Conservation (phyloP, 2,329 filamentous ascomycete species). For the Seiridium unicorne region DNA sequence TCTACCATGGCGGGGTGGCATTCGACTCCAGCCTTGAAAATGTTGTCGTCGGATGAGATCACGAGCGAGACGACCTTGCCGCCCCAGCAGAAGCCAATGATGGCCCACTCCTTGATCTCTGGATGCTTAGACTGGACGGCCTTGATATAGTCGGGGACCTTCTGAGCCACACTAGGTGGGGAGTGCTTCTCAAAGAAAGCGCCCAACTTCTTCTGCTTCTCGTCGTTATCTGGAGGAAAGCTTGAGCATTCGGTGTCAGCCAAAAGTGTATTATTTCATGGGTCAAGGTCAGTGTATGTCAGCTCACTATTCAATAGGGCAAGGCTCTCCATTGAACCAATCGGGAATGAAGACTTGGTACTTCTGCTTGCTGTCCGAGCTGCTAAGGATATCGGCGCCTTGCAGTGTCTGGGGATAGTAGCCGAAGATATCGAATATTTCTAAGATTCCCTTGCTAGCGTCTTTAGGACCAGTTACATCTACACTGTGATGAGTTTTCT, state of each 20-base stretch:
- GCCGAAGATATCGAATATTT: slow-evolving; percentile 70
- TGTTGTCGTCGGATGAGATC: slow-evolving; percentile 48
- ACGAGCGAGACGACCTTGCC: slow-evolving; percentile 62
- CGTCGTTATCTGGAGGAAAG: slow-evolving; percentile 62
- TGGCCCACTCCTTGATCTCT: slow-evolving; percentile 56
- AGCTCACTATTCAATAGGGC: slow-evolving; percentile 47
- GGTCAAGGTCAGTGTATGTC: slow-evolving; percentile 40
- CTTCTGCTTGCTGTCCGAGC: slow-evolving; percentile 55
- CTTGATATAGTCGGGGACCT: slow-evolving; percentile 54
- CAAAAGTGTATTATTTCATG: slow-evolving; percentile 43
- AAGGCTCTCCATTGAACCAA: slow-evolving; percentile 78
- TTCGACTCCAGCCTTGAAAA: slow-evolving; percentile 53
- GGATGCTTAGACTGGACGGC: slow-evolving; percentile 52
- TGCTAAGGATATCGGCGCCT: slow-evolving; percentile 65
- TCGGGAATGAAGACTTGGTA: slow-evolving; percentile 91
- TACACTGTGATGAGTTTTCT: slow-evolving; percentile 7
- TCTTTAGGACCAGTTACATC: slow-evolving; percentile 47
- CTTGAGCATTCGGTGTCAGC: slow-evolving; percentile 23
- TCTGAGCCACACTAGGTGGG: slow-evolving; percentile 43
- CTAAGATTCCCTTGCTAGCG: slow-evolving; percentile 57
- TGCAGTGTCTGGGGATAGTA: slow-evolving; percentile 70
- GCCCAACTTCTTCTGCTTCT: slow-evolving; percentile 59
- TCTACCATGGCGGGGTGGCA: slow-evolving; percentile 65
- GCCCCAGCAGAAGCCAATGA: slow-evolving; percentile 69
- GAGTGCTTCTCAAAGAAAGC: slow-evolving; percentile 56